A percentile compares a stretch with the other conserved stretches of the same genome.
Evolutionary conservation across 345 rosid species (phyloP).

Genomic region (Ceriops decandra): DNA sequence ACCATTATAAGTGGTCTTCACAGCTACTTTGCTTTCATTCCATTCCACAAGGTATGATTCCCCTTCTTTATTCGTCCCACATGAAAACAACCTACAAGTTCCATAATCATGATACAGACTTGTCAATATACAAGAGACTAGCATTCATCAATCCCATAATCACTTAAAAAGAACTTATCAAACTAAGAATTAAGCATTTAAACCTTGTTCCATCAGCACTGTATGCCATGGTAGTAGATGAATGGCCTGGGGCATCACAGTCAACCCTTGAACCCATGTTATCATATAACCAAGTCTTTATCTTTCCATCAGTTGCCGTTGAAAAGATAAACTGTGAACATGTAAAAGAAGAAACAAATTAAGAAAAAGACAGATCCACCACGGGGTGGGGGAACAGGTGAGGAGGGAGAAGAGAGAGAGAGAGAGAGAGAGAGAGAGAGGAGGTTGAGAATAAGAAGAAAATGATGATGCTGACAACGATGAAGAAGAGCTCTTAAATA

Average conservation of each 20-base stretch:
- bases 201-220: slow-evolving; percentile 86
- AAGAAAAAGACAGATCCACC: neutral
- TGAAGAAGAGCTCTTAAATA: neutral
- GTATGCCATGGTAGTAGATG: slow-evolving; percentile 78
- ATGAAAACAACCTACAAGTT: slow-evolving; percentile 54
- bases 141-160: neutral
- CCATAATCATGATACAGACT: neutral
- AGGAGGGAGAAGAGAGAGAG: no score
- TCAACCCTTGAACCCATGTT: slow-evolving; percentile 76
- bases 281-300: slow-evolving; percentile 88
- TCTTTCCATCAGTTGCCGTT: slow-evolving; percentile 88
- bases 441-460: no score
- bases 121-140: neutral
- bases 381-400: neutral
- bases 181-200: neutral
- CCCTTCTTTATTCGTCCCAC: slow-evolving; percentile 71
- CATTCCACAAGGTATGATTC: slow-evolving; percentile 63
- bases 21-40: slow-evolving; percentile 69
- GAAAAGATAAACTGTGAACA: slow-evolving; percentile 71
- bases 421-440: no score
- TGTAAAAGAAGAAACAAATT: neutral
- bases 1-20: slow-evolving; percentile 52
- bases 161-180: neutral
- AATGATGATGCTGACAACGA: no score
- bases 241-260: slow-evolving; percentile 83